A percentile compares a stretch with the other conserved stretches of the same genome.
Conservation (phyloP, 2,329 filamentous ascomycete species). For the Penicillium brevicompactum region DNA sequence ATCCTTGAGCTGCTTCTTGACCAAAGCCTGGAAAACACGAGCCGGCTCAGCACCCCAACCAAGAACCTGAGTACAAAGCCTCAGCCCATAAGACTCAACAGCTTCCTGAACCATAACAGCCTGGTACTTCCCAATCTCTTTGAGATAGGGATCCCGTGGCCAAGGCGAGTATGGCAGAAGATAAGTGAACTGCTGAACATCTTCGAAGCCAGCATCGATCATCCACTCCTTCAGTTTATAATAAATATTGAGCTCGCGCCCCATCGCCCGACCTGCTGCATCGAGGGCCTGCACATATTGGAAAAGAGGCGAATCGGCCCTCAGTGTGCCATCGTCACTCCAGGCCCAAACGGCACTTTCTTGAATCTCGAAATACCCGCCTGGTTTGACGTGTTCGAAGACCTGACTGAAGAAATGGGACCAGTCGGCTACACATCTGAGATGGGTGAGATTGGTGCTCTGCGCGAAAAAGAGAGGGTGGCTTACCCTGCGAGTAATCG, state of each 20-base stretch:
- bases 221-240: slow-evolving; percentile 18
- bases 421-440: slow-evolving; percentile 15
- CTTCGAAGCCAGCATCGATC: slow-evolving; percentile 30
- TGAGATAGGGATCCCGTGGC: slow-evolving; percentile 16
- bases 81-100: slow-evolving; percentile 17
- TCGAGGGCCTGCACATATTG: slow-evolving; percentile 15
- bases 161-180: slow-evolving; percentile 18
- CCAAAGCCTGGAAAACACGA: slow-evolving; percentile 16
- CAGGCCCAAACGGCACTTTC: slow-evolving; percentile 23
- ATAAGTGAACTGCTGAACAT: slow-evolving; percentile 19
- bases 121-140: slow-evolving; percentile 18
- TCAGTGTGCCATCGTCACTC: slow-evolving; percentile 29
- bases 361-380: slow-evolving; percentile 32
- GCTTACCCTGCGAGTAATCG: slow-evolving; percentile 23
- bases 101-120: slow-evolving; percentile 14
- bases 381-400: slow-evolving; percentile 27
- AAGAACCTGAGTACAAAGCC: slow-evolving; percentile 18
- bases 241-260: slow-evolving; percentile 21
- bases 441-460: slow-evolving; percentile 5
- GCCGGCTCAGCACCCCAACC: slow-evolving; percentile 17
- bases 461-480: not conserved
- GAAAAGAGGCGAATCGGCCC: slow-evolving; percentile 14
- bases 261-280: slow-evolving; percentile 9
- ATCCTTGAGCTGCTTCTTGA: slow-evolving; percentile 16
- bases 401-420: slow-evolving; percentile 4